Evolutionary conservation across 257 asterid genomes (phyloP), one percentile per base, ranked within the genome.

Genomic region (Cynanchum wilfordii): DNA sequence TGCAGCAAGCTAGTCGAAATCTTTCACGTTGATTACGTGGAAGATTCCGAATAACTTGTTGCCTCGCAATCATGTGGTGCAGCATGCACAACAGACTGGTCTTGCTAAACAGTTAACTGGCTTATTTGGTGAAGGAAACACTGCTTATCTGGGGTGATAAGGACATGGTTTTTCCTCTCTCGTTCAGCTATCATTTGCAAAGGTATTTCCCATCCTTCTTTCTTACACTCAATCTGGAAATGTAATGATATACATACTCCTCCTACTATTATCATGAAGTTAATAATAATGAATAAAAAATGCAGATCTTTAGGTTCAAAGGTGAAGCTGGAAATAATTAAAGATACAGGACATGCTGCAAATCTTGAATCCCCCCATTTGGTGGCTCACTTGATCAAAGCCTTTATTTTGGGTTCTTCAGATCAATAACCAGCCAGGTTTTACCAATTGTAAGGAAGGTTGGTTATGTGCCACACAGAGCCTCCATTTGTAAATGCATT

Each of bases 101-200:
- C 62, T 56, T 56, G 11, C 59, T 24, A 55, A 24, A 55, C 24
- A n/a, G 27, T 55, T 12, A 8, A 55, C 17, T 11, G 4, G 17
- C 36, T 57, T 24, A 57, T 57, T 24, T 57, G 59, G 72, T 82
- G 81, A 70, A 89, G 96, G 93, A 86, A 79, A 81, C 83, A 27
- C 58, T 89, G 78, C 88, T 89, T 6, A 64, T 89, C 47, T 89
- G 96, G 96, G 96, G 96, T 17, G 91, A 89, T 78, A 83, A 78
- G 71, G 96, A 89, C 74, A 85, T 69, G 79, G 73, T 89, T 49
- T 87, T 89, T 89, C 96, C 96, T 22, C 57, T 83, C 54, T 70
- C 75, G 73, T 84, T 84, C 55, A 93, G 87, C 76, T 77, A 83
- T 49, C 81, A 82, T 42, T 69, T 89, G 78, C 87, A 72, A 77